Evolutionary conservation across 352 stramenopile genomes (phyloP), one percentile per base, ranked within the genome.

Genomic region (Poterioochromonas sp.): DNA sequence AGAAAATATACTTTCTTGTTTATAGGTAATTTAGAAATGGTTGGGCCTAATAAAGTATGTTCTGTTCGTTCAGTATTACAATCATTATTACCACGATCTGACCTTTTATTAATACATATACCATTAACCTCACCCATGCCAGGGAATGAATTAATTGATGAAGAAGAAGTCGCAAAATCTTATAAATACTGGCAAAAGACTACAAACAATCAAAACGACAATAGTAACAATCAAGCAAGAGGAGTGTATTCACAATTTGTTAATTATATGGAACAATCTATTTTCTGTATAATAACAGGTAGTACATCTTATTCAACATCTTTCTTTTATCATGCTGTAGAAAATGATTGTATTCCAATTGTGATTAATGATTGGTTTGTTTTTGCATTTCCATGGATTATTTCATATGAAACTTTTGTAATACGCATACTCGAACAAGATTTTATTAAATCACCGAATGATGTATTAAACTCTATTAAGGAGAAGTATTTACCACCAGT

Each of bases 281-380:
- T 35, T 20, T 54, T 74, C 53, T 74, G 65, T 74, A 58, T 74
- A 3, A 35, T 74, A 8, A n/a, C 40, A 5, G 2, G 2, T n/a
- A n/a, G 8, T 15, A 11, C 2, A 20, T 58, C 37, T 35, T 74
- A 74, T 39, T 58, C 39, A 2, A 39, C 65, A 3, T 51, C 65
- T 35, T 51, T 54, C 2, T 54, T 74, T 35, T 74, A 74, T 54
- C 1, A 58, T 22, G 65, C 40, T 26, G 29, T 74, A 8, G 11
- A 8, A 22, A 15, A 54, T 58, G 40, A 39, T 18, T 74, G 65
- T 39, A 35, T 74, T 29, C 65, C 65, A n/a, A 35, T 74, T 8
- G 12, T 74, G 15, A 54, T 74, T 1, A 58, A 5, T 58, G 65
- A 74, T 35, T 74, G 65, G 65, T 54, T 58, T 58, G 65, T 74